phyloP scores from a whole-genome alignment of 441 rosid species.

The Euphorbia schlechtendalii region DNA sequence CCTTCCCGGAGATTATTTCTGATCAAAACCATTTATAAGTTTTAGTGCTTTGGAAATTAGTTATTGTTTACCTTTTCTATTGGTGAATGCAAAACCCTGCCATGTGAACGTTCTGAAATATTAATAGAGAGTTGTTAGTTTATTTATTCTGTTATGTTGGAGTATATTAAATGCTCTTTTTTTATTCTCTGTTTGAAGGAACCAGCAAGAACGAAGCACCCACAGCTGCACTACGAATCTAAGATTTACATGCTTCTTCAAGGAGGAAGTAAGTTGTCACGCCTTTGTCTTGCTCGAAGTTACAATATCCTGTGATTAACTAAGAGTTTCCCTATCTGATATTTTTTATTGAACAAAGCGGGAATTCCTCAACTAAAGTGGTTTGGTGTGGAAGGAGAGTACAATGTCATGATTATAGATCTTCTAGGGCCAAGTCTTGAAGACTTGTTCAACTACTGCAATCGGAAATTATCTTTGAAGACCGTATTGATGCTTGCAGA shows the following conservation, averaged over 20 bases:
- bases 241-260: slow-evolving; percentile 88
- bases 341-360: slow-evolving; percentile 38
- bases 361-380: slow-evolving; percentile 89
- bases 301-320: neutral
- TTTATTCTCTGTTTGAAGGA: slow-evolving; percentile 40
- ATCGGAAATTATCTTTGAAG: slow-evolving; percentile 72
- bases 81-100: neutral
- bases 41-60: neutral
- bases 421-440: slow-evolving; percentile 96
- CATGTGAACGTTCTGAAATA: too few relatives aligned
- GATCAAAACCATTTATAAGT: neutral
- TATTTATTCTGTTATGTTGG: too few relatives aligned
- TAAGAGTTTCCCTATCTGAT: neutral
- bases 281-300: neutral
- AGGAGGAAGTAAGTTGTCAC: slow-evolving; percentile 76
- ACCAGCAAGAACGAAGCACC: slow-evolving; percentile 77
- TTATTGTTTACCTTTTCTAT: neutral
- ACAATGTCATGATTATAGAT: slow-evolving; percentile 88
- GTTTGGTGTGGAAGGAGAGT: slow-evolving; percentile 93
- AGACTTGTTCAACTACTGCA: slow-evolving; percentile 87
- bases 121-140: too few relatives aligned
- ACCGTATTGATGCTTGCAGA: slow-evolving; percentile 97
- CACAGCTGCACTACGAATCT: slow-evolving; percentile 95
- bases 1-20: neutral
- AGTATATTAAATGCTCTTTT: too few relatives aligned